These are phyloP conservation scores for Diaporthe ilicicola DNA, from an alignment of 2,329 filamentous ascomycete genomes.

Conservation along the genomic window DNA sequence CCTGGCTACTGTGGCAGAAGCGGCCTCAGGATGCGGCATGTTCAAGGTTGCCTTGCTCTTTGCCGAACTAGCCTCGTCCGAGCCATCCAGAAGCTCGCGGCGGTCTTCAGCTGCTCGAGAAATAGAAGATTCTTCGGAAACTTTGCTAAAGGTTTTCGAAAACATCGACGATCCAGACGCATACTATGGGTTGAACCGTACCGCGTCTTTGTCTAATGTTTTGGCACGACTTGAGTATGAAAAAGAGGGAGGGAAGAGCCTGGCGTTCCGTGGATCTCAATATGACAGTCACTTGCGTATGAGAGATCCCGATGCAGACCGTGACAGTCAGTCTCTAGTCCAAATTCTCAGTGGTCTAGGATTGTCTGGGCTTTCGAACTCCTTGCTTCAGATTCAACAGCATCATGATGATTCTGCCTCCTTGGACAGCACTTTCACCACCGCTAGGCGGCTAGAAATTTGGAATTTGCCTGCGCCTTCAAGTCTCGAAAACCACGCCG, in stretches of 20 bases:
- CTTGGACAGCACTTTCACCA: conserved; percentile 78
- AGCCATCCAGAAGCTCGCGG: conserved; percentile 65
- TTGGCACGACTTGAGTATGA: conserved; percentile 89
- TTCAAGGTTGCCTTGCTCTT: conserved; percentile 87
- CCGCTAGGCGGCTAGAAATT: conserved; percentile 83
- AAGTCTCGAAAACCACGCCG: conserved; percentile 67
- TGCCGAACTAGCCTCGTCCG: conserved; percentile 74
- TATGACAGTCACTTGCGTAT: conserved; percentile 84
- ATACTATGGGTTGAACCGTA: conserved; percentile 90
- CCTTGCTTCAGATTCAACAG: conserved; percentile 75
- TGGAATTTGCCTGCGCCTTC: conserved; percentile 88
- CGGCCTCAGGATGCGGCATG: conserved; percentile 83
- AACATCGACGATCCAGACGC: conserved; percentile 96
- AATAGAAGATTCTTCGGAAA: conserved; percentile 63
- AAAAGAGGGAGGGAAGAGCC: conserved; percentile 82
- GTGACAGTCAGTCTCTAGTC: conserved; percentile 75
- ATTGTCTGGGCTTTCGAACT: conserved; percentile 84
- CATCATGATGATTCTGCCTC: conserved; percentile 64
- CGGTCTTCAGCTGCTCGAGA: conserved; percentile 69
- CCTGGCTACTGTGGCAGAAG: conserved; percentile 72
- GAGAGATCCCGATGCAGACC: conserved; percentile 60
- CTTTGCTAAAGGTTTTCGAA: conserved; percentile 85
- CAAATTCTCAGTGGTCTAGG: conserved; percentile 83
- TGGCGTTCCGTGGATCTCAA: conserved; percentile 90
- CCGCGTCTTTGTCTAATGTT: conserved; percentile 78